Percentiles rank a stretch among this genome's conserved stretches.
phyloP scores from a whole-genome alignment of 345 rosid genomes.

The Pseudoturritis turrita region DNA sequence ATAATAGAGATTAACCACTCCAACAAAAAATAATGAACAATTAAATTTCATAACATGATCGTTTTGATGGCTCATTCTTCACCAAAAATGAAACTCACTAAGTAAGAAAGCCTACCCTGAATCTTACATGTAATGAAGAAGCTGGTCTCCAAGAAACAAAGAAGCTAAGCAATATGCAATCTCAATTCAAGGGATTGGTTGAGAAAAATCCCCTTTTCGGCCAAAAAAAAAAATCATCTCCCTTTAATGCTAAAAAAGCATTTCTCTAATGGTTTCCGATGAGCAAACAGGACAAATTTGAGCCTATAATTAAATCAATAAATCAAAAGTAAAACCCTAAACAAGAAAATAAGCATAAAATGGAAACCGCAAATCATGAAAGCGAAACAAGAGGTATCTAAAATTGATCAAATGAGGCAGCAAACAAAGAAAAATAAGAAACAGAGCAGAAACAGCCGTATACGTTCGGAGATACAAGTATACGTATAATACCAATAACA shows the following conservation, averaged over 20 bases:
- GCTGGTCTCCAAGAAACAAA: background rate
- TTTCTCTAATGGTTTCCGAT: slow-evolving; percentile 1
- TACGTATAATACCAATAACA: background rate
- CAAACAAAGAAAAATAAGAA: background rate
- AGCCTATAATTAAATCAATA: background rate
- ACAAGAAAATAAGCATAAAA: background rate
- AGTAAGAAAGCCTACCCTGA: background rate
- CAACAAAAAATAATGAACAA: background rate
- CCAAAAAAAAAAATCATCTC: background rate
- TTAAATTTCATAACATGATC: background rate
- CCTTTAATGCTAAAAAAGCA: background rate
- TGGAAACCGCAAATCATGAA: background rate
- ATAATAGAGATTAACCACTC: background rate
- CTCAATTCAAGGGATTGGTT: background rate
- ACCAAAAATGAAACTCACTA: background rate
- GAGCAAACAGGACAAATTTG: background rate
- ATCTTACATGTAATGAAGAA: background rate
- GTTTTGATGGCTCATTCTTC: background rate
- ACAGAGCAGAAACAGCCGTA: background rate
- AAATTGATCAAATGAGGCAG: slow-evolving; percentile 7
- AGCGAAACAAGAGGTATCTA: background rate
- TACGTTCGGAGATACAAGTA: background rate
- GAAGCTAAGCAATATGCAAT: background rate
- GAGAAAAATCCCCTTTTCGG: background rate
- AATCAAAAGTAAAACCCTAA: background rate